Evolutionary conservation across 768 basidiomycete genomes (phyloP).

Genomic region (Sarcomyxa edulis): DNA sequence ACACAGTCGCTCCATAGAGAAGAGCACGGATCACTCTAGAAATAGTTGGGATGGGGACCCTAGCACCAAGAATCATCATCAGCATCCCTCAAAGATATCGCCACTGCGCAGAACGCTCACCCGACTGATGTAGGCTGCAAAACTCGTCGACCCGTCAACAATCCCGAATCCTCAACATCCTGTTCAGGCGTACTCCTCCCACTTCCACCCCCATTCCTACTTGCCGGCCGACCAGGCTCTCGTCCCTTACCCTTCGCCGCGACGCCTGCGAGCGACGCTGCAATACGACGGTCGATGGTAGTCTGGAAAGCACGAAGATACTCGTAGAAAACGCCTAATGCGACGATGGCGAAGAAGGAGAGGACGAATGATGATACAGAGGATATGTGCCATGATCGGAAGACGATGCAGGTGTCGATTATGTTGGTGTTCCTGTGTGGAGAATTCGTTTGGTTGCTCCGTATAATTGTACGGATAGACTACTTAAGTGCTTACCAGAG

Average conservation of each 20-base stretch:
- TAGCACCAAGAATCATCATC: background rate
- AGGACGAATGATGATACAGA: slow-evolving; percentile 51
- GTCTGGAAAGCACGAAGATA: slow-evolving; percentile 66
- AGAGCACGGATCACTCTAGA: slow-evolving; percentile 55
- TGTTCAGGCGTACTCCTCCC: slow-evolving; percentile 34
- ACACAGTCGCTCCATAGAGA: slow-evolving; percentile 72
- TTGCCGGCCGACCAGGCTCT: slow-evolving; percentile 9
- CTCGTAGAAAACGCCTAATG: slow-evolving; percentile 72
- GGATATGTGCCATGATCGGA: slow-evolving; percentile 70
- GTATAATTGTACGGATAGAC: background rate
- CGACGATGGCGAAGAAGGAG: slow-evolving; percentile 61
- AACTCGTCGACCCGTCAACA: slow-evolving; percentile 45
- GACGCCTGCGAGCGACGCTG: slow-evolving; percentile 33
- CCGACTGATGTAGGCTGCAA: slow-evolving; percentile 30
- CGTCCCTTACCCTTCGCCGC: slow-evolving; percentile 44
- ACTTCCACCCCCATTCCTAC: slow-evolving; percentile 26
- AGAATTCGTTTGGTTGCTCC: background rate
- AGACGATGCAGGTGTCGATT: slow-evolving; percentile 78
- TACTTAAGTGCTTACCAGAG: slow-evolving; percentile 47
- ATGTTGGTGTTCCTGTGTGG: slow-evolving; percentile 66
- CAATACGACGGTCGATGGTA: slow-evolving; percentile 55
- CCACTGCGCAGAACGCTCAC: slow-evolving; percentile 36
- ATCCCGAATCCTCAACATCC: slow-evolving; percentile 43
- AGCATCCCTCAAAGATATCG: background rate
- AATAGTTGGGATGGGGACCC: slow-evolving; percentile 34